Evolutionary conservation across 495 filamentous ascomycete species (phyloP).

Genomic region (Xylaria scruposa): DNA sequence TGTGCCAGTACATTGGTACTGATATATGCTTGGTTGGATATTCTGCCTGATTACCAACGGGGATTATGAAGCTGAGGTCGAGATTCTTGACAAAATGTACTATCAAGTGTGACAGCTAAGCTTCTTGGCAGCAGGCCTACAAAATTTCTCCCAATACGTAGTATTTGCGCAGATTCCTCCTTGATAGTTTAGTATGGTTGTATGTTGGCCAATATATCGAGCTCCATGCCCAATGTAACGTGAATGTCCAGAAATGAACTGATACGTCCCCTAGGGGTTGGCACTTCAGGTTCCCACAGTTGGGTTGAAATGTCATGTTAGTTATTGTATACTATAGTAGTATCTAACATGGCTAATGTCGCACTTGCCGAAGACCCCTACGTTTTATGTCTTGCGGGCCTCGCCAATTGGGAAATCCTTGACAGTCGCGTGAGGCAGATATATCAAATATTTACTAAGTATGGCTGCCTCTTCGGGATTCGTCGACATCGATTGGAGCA

Average conservation of each 20-base stretch:
- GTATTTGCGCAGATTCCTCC: not conserved
- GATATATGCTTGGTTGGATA: too few relatives aligned
- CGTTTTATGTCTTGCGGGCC: not conserved
- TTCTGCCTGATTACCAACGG: too few relatives aligned
- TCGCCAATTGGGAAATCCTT: not conserved
- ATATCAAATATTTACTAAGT: constrained; percentile 1
- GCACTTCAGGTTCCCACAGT: not conserved
- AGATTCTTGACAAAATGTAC: not conserved
- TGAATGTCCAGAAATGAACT: not conserved
- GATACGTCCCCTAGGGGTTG: not conserved
- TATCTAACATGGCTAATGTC: not conserved
- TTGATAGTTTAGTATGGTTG: not conserved
- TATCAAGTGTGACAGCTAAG: not conserved
- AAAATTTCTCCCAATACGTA: not conserved
- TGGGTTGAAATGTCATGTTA: not conserved
- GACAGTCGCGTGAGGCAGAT: not conserved
- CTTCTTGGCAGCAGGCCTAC: not conserved
- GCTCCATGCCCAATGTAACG: not conserved
- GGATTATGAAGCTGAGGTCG: not conserved
- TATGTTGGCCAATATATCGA: not conserved
- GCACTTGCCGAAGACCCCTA: constrained; percentile 1
- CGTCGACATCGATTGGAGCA: not conserved
- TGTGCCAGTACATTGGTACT: not conserved
- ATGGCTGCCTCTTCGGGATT: constrained; percentile 2
- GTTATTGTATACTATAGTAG: not conserved